phyloP scores from a whole-genome alignment of 1,284 basidiomycete genomes.

The Meira miltonrushii region DNA sequence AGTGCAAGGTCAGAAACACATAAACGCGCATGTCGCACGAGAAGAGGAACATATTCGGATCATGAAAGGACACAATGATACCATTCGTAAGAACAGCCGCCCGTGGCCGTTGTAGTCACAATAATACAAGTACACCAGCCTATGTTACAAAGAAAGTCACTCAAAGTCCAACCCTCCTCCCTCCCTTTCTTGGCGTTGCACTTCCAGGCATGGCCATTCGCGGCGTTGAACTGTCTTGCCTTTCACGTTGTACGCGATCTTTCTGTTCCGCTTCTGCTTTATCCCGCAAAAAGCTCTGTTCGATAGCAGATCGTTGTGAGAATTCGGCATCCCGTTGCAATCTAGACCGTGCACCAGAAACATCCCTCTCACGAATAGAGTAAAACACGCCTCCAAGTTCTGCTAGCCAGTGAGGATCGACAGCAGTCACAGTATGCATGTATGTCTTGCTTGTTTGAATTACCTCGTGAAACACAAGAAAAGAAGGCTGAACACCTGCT shows the following conservation, averaged over 20 bases:
- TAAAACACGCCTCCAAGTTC: conserved; percentile 78
- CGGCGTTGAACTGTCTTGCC: conserved; percentile 2
- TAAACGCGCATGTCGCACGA: no score
- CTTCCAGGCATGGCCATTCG: conserved; percentile 17
- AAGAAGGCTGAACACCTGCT: conserved; percentile 90
- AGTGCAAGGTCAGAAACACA: no score
- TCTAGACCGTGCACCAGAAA: conserved; percentile 63
- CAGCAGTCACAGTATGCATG: conserved; percentile 50
- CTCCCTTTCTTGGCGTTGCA: conserved; percentile 12
- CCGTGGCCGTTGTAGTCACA: no score
- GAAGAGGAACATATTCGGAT: no score
- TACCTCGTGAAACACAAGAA: conserved; percentile 89
- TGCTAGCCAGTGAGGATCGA: conserved; percentile 52
- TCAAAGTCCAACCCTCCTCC: conserved; percentile 11
- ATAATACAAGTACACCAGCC: no score
- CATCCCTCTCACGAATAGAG: conserved; percentile 76
- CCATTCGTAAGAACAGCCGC: no score
- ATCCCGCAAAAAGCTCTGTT: conserved; percentile 54
- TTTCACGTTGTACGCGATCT: neutral
- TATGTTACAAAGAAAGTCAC: no score
- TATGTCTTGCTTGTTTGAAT: conserved; percentile 32
- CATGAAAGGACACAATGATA: no score
- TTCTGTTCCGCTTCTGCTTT: conserved; percentile 17
- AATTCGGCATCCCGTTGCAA: conserved; percentile 70
- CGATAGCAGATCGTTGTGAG: conserved; percentile 78